Base-by-base conservation (phyloP, 495 filamentous ascomycete species). In the Penicillium roqueforti region DNA sequence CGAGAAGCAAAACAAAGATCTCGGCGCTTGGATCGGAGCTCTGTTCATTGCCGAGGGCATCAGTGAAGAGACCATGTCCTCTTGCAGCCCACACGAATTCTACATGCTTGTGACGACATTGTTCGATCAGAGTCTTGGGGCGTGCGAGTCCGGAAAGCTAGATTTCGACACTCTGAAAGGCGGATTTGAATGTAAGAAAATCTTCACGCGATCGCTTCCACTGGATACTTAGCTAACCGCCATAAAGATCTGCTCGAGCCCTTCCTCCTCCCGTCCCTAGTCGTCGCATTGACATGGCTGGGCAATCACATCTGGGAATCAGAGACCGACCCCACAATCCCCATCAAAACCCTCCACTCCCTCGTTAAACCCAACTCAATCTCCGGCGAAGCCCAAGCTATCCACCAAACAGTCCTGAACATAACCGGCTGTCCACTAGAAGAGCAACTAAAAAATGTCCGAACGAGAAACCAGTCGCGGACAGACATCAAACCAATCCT, bases 11-110 rank as follows among this genome's bases (percentile, higher is more conserved):
- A 86, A 86, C 59, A 82, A 79, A 13, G 87, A 93, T 46, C 77
- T 98, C 2, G 81, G 80, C 16, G 83, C 82, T 7, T 98, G 95
- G 93, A 87, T 97, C 37, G 81, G 79, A 8, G 92, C 89, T 13
- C 79, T 98, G 3, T 97, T 95, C 56, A 88, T 91, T 46, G 84
- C 80, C 3, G 89, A 95, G 62, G 82, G 85, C 8, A 90, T 95
- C 56, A 83, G 74, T 44, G 92, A 98, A 60, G 92, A 96, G 49
- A 81, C 95, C 6, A 91, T 97, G 87, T 86, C 89, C 7, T 83
- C 86, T 2, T 97, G 93, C 61, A 89, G 86, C 22, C 95, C 93
- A 2, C 91, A 96, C 59, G 88, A 95, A 28, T 98, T 97, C 63
- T 96, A 97, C 61, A 71, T 88, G 16, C 82, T 98, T n/a, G 85